Conservation (phyloP, 2,329 filamentous ascomycete species). For the Diaporthe eres region DNA sequence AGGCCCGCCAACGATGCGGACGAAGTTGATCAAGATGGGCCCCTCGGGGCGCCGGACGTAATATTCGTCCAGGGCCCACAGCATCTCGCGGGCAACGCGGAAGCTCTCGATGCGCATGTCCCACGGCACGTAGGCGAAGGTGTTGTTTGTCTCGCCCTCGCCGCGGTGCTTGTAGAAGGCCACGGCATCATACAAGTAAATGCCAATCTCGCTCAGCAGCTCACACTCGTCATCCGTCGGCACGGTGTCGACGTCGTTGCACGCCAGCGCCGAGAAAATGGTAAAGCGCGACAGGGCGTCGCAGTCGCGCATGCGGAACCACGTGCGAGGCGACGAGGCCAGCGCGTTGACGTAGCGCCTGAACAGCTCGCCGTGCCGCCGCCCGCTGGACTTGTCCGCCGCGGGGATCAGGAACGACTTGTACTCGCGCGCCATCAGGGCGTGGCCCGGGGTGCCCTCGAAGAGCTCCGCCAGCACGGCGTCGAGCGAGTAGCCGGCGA, state of each 20-base stretch:
- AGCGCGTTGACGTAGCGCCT: constrained; percentile 49
- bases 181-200: constrained; percentile 50
- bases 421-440: constrained; percentile 44
- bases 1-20: constrained; percentile 50
- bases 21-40: constrained; percentile 44
- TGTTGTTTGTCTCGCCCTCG: constrained; percentile 53
- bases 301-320: constrained; percentile 53
- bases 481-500: constrained; percentile 44
- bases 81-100: constrained; percentile 47
- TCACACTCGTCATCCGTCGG: constrained; percentile 45
- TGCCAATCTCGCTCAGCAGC: constrained; percentile 47
- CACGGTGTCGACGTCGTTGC: constrained; percentile 49
- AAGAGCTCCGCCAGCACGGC: constrained; percentile 43
- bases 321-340: constrained; percentile 45
- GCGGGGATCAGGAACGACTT: constrained; percentile 45
- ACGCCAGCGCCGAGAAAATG: constrained; percentile 50
- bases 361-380: constrained; percentile 45
- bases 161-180: constrained; percentile 52
- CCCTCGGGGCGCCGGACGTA: constrained; percentile 40
- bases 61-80: constrained; percentile 51
- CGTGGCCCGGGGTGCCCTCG: constrained; percentile 38
- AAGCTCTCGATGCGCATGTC: constrained; percentile 46
- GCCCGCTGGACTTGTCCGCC: constrained; percentile 43
- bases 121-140: constrained; percentile 49
- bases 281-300: constrained; percentile 52